A percentile compares a stretch with the other conserved stretches of the same genome.
These are phyloP conservation scores for Naganishia sp. DNA, from an alignment of 1,284 basidiomycete genomes.

Conservation along the genomic window DNA sequence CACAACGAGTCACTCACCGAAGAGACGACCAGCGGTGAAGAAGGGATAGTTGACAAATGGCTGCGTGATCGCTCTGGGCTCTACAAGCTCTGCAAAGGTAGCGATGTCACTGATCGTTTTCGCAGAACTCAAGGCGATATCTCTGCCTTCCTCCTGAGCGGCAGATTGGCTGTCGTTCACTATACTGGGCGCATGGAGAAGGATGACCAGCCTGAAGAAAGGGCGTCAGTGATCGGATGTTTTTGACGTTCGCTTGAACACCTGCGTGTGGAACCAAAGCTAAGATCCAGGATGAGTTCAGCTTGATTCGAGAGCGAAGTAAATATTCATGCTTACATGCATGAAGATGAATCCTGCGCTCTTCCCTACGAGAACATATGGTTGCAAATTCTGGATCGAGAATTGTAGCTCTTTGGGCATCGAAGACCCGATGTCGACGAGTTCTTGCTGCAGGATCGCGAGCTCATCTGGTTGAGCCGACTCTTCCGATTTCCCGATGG, in stretches of 20 bases:
- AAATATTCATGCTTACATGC: slow-evolving; percentile 31
- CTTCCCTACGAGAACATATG: slow-evolving; percentile 31
- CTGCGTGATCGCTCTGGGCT: slow-evolving; percentile 35
- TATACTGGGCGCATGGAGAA: slow-evolving; percentile 33
- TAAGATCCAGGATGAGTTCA: background rate
- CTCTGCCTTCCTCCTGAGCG: slow-evolving; percentile 27
- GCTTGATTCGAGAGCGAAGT: background rate
- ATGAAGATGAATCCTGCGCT: slow-evolving; percentile 36
- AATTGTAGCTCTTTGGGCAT: slow-evolving; percentile 35
- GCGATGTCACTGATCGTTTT: slow-evolving; percentile 38
- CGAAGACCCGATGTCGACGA: slow-evolving; percentile 34
- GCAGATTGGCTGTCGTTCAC: slow-evolving; percentile 25
- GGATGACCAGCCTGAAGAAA: slow-evolving; percentile 33
- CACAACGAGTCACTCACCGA: slow-evolving; percentile 33
- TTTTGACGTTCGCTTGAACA: background rate
- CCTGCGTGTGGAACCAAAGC: slow-evolving; percentile 37
- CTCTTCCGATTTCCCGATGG: slow-evolving; percentile 9
- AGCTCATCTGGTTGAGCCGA: slow-evolving; percentile 19
- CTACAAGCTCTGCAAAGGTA: slow-evolving; percentile 36
- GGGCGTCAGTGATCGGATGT: background rate
- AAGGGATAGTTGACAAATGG: slow-evolving; percentile 38
- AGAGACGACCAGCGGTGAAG: slow-evolving; percentile 35
- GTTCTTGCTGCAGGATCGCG: slow-evolving; percentile 27
- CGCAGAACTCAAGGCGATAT: slow-evolving; percentile 36
- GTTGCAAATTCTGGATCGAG: slow-evolving; percentile 35